Percentiles rank a stretch among this genome's conserved stretches.
These are phyloP conservation scores for Cutaneotrichosporon spelunceum DNA, from an alignment of 1,284 basidiomycete genomes.

Conservation along the genomic window DNA sequence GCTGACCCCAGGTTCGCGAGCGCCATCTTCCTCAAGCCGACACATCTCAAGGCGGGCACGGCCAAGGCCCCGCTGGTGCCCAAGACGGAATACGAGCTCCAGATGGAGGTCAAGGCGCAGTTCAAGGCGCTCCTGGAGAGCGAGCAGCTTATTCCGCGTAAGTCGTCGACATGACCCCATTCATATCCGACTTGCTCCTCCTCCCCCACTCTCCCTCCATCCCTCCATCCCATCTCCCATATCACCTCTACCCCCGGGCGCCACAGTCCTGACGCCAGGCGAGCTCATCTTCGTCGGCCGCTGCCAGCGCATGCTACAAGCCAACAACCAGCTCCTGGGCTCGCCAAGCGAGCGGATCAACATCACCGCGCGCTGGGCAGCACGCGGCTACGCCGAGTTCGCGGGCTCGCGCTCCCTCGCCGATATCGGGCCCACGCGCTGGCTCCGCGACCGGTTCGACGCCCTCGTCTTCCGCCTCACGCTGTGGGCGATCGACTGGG, in stretches of 20 bases:
- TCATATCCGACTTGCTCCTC: too few species aligned
- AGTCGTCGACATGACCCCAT: too few species aligned
- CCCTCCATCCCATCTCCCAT: too few species aligned
- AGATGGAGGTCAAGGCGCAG: constrained; percentile 53
- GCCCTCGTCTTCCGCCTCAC: constrained; percentile 51
- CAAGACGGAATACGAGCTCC: constrained; percentile 50
- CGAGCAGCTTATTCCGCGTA: constrained; percentile 31
- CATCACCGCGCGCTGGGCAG: constrained; percentile 65
- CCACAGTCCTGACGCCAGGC: constrained; percentile 18
- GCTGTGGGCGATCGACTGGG: constrained; percentile 51
- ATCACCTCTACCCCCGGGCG: too few species aligned
- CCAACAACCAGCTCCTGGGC: constrained; percentile 61
- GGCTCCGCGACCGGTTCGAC: constrained; percentile 47
- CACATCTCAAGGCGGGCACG: constrained; percentile 42
- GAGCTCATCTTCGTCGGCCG: constrained; percentile 77
- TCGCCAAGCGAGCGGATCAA: constrained; percentile 83
- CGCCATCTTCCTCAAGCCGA: constrained; percentile 49
- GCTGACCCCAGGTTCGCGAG: constrained; percentile 44
- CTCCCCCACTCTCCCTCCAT: not conserved
- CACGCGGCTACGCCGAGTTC: constrained; percentile 56
- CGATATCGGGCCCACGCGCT: constrained; percentile 43
- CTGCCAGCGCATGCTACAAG: constrained; percentile 68
- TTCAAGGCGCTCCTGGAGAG: constrained; percentile 55
- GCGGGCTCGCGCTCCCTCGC: constrained; percentile 54
- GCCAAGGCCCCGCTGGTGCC: constrained; percentile 26